These are phyloP conservation scores for Nicotiana noctiflora DNA, from an alignment of 257 asterid genomes.

Conservation along the genomic window DNA sequence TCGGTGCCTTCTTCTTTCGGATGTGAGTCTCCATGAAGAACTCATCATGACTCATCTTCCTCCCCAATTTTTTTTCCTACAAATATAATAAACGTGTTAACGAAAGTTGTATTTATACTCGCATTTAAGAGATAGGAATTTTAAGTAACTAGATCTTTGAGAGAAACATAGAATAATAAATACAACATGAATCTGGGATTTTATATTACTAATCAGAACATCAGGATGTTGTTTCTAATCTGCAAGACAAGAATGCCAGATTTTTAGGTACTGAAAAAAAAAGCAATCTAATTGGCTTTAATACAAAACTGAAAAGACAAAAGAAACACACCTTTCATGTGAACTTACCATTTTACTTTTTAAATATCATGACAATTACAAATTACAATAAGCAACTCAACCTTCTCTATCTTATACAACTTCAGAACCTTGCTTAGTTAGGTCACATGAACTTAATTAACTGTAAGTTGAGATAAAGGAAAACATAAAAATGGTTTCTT, in stretches of 20 bases:
- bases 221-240: not conserved
- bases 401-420: not conserved
- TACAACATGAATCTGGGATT: too few relatives aligned
- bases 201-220: not conserved
- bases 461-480: too few relatives aligned
- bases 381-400: not conserved
- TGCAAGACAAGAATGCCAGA: not conserved
- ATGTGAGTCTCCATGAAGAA: too few relatives aligned
- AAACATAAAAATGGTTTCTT: too few relatives aligned
- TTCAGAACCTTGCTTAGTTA: not conserved
- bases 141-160: too few relatives aligned
- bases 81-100: too few relatives aligned
- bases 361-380: not conserved
- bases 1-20: too few relatives aligned
- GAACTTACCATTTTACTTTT: not conserved
- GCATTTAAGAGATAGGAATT: too few relatives aligned
- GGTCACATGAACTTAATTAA: not conserved
- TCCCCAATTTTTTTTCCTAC: too few relatives aligned
- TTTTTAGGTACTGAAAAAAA: not conserved
- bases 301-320: not conserved
- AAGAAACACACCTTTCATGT: conserved; percentile 1
- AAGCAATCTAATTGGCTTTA: not conserved
- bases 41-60: too few relatives aligned
- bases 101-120: too few relatives aligned
- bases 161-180: too few relatives aligned